Evolutionary conservation across 768 basidiomycete species (phyloP).

Genomic region (Megacollybia marginata): DNA sequence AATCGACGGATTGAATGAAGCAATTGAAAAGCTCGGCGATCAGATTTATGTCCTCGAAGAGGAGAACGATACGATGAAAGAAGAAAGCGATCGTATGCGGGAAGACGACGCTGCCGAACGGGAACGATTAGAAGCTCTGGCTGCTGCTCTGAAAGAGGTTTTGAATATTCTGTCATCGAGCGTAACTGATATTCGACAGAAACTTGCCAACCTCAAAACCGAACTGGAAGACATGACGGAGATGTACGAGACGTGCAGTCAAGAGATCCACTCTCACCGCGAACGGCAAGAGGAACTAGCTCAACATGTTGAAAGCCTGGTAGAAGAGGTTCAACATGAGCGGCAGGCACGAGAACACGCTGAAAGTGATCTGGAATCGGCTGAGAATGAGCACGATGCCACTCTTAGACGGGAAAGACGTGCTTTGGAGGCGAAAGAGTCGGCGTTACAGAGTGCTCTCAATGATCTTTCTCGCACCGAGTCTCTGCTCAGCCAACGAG

Average conservation of each 20-base stretch:
- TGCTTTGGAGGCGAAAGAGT: constrained; percentile 62
- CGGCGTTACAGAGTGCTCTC: constrained; percentile 55
- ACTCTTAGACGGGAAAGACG: constrained; percentile 54
- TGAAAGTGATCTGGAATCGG: constrained; percentile 45
- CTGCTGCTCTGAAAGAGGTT: constrained; percentile 77
- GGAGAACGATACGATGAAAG: constrained; percentile 69
- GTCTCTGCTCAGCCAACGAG: constrained; percentile 60
- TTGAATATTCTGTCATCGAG: not conserved
- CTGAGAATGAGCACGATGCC: constrained; percentile 59
- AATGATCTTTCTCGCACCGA: constrained; percentile 58
- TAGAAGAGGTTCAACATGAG: constrained; percentile 53
- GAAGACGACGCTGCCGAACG: constrained; percentile 72
- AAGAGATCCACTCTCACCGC: constrained; percentile 62
- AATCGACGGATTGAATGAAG: constrained; percentile 61
- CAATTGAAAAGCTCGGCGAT: constrained; percentile 76
- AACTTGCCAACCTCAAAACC: constrained; percentile 55
- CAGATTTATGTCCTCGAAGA: constrained; percentile 83
- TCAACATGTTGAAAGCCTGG: constrained; percentile 64
- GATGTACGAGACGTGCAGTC: constrained; percentile 53
- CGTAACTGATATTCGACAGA: constrained; percentile 35
- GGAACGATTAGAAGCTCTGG: constrained; percentile 59
- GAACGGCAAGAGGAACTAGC: constrained; percentile 74
- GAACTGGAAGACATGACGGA: constrained; percentile 62
- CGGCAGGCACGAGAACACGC: constrained; percentile 46
- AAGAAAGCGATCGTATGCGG: constrained; percentile 57